Evolutionary conservation across 345 rosid genomes (phyloP), one percentile per base, ranked within the genome.

Genomic region (Pistacia integerrima): DNA sequence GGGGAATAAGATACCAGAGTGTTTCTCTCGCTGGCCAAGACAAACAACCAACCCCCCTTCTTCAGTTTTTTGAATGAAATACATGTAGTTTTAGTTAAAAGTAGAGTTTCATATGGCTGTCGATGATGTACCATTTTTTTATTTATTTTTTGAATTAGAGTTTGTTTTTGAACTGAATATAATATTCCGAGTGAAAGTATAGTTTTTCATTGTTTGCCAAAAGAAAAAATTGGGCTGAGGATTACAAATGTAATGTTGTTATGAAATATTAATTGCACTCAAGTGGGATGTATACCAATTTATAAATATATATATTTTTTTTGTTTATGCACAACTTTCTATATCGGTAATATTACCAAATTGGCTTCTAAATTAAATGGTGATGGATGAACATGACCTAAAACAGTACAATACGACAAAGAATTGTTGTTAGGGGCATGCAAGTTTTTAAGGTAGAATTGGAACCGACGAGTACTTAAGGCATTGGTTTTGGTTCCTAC

Each of bases 1-100:
- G 83, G 68, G 4, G 72, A 85, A 73, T 63, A 73, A 87, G 67
- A 74, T 79, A 73, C 69, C 73, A n/a, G 65, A 64, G 70, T 9
- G 16, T 67, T 67, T 44, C 67, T 74, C 61, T 56, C 46, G 9
- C 10, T 64, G 71, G 66, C 70, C 65, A 49, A 59, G 58, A 49
- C 7, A 54, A 49, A 46, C 28, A 22, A 22, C 22, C 22, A 22
- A 22, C 33, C 33, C 73, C 63, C 72, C 17, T 14, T 3, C 17
- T 18, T 3, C 0, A 52, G 70, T 57, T 72, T 22, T 69, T 82
- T 67, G 77, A 74, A 68, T 80, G 69, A 80, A 58, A 69, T 72
- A 48, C 67, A 49, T 52, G 57, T 79, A 74, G 78, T 62, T 69
- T 11, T 41, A 49, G 70, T 60, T 35, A 25, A 55, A 49, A 8